Conservation (phyloP, 2,329 filamentous ascomycete species). For the Mollisia scopiformis region DNA sequence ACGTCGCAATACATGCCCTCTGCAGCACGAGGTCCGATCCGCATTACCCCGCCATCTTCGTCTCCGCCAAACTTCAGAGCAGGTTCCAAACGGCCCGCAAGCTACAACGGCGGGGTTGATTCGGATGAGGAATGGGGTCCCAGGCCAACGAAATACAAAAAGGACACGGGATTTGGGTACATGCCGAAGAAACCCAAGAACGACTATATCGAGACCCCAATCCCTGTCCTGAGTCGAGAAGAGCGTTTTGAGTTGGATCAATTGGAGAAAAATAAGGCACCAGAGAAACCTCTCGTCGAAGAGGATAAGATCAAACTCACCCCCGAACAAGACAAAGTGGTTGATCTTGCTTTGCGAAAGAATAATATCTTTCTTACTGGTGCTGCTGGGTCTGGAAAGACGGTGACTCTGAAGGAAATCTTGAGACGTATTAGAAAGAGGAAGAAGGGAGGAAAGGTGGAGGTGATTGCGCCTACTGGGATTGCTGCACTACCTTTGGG, state of each 20-base stretch:
- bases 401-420: constrained; percentile 29
- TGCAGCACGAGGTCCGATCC: not conserved
- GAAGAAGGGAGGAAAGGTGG: constrained; percentile 20
- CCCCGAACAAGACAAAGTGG: constrained; percentile 27
- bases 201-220: not conserved
- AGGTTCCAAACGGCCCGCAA: not conserved
- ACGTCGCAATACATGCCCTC: not conserved
- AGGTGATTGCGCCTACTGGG: constrained; percentile 33
- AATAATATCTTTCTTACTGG: constrained; percentile 36
- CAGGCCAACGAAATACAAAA: too few species aligned
- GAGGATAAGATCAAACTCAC: constrained; percentile 24
- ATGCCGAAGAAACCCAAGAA: not conserved
- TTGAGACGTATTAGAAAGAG: constrained; percentile 12
- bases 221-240: not conserved
- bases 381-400: constrained; percentile 33
- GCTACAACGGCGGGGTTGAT: not conserved
- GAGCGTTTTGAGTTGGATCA: not conserved
- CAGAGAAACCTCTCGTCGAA: not conserved
- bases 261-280: not conserved
- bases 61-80: not conserved
- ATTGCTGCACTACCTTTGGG: constrained; percentile 31
- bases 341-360: constrained; percentile 25
- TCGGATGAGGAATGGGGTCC: too few species aligned
- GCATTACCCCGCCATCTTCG: not conserved
- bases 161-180: not conserved